Evolutionary conservation across 176 grass and related monocot genomes (phyloP), one percentile per base, ranked within the genome.

Genomic region (Areca catechu): DNA sequence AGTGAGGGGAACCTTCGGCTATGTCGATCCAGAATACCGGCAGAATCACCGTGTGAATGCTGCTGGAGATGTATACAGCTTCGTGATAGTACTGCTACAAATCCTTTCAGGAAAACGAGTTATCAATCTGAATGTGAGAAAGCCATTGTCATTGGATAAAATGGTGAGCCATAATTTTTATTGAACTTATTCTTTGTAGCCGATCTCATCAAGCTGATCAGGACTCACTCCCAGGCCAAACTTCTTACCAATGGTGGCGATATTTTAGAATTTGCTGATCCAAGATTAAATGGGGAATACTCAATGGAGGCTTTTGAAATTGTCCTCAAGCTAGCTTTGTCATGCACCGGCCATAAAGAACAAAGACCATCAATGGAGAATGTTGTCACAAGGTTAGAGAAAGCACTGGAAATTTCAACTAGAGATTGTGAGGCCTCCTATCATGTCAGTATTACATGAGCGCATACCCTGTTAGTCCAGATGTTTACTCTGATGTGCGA

Each of bases 1-100:
- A 67, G 86, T 89, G 28, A 65, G 86, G 78, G 86, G 77, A 71
- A 89, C 86, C 15, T 89, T 89, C 48, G 86, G 86, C 54, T 89
- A 89, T 27, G 77, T 89, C 18, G 77, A 84, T 62, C 81, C 86
- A 16, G 85, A 89, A 57, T 89, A 89, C 77, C 80, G 85, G 19
- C 70, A 89, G 51, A 89, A 84, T 57, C 80, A 60, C 77, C 79
- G 23, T 29, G 86, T 89, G 17, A 81, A 84, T 71, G 81, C 86
- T 21, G 81, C 77, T 10, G 86, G 86, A 43, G 77, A 84, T 65
- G 81, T 89, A 9, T 89, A 89, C 58, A 89, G 86, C 54, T 89
- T 84, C 18, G 86, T 81, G 19, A 72, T 89, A 66, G 86, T 89
- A 2, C 77, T 89, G 66, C 59, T 89, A 1, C 86, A 89, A 49